A percentile compares a stretch with the other conserved stretches of the same genome.
Conservation (phyloP, 2,329 filamentous ascomycete species). For the Aspergillus sp. region DNA sequence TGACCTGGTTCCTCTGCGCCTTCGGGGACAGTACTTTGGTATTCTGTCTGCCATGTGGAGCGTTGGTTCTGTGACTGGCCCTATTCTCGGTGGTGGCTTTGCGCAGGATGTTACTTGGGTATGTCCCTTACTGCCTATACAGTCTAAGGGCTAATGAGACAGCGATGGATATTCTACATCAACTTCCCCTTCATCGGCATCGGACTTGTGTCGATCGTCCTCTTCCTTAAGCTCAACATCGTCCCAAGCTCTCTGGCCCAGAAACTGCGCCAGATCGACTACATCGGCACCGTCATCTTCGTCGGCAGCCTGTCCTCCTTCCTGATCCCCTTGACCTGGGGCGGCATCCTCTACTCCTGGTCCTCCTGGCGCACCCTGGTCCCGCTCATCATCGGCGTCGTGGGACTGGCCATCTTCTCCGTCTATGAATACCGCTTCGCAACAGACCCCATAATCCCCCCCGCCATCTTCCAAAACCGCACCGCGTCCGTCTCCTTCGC, state of each 20-base stretch:
- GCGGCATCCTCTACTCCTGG: conserved; percentile 32
- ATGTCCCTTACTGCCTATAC: conserved; percentile 6
- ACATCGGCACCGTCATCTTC: conserved; percentile 29
- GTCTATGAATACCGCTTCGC: conserved; percentile 16
- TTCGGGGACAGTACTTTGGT: conserved; percentile 42
- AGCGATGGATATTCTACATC: conserved; percentile 41
- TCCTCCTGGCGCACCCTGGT: conserved; percentile 28
- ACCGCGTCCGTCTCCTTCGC: conserved; percentile 25
- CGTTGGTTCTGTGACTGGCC: conserved; percentile 40
- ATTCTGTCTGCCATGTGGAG: conserved; percentile 42
- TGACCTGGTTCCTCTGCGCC: conserved; percentile 44
- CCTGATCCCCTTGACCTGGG: conserved; percentile 33
- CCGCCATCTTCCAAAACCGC: conserved; percentile 46
- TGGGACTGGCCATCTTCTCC: conserved; percentile 25
- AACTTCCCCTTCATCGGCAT: conserved; percentile 38
- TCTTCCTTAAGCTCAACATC: conserved; percentile 7
- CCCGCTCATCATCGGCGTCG: conserved; percentile 29
- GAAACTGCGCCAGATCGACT: conserved; percentile 29
- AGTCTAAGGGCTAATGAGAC: too few species aligned
- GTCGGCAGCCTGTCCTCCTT: conserved; percentile 27
- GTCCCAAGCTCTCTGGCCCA: background rate
- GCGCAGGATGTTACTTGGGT: conserved; percentile 37
- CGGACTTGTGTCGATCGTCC: conserved; percentile 17
- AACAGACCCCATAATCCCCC: conserved; percentile 42
- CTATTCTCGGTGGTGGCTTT: conserved; percentile 45